These are phyloP conservation scores for Silybum marianum DNA, from an alignment of 129 eudicot genomes.

Conservation along the genomic window DNA sequence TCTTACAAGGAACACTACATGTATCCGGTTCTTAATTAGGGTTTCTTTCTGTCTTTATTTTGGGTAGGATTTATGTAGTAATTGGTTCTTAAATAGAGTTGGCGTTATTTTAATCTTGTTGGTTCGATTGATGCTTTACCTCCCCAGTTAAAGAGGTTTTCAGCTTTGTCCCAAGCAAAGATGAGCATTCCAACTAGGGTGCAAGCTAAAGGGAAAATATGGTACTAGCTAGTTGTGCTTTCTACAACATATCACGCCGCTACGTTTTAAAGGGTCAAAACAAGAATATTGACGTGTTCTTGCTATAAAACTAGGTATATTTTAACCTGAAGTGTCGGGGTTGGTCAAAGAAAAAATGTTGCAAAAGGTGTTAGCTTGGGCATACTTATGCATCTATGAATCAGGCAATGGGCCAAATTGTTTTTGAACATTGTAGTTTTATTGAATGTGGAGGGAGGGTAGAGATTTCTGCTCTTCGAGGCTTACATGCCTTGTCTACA, in stretches of 20 bases:
- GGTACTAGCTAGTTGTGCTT: not conserved
- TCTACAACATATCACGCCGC: not conserved
- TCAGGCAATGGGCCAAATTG: not conserved
- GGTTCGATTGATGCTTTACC: not conserved
- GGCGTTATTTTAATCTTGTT: not conserved
- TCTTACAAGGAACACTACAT: not conserved
- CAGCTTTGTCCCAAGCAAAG: not conserved
- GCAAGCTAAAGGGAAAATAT: not conserved
- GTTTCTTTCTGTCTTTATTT: not conserved
- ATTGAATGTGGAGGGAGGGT: not conserved
- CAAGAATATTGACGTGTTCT: not conserved
- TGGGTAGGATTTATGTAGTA: slow-evolving; percentile 5
- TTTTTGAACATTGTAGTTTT: not conserved
- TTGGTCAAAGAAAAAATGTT: not conserved
- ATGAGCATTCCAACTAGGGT: not conserved
- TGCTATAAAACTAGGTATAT: not conserved
- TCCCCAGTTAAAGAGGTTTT: not conserved
- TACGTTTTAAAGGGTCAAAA: not conserved
- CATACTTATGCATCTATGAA: not conserved
- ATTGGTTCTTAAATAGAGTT: not conserved
- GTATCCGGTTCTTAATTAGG: not conserved
- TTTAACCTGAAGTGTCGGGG: no score
- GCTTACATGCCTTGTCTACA: not conserved
- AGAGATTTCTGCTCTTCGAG: no score
- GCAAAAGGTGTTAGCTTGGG: not conserved